Percentiles rank a stretch among this genome's conserved stretches.
Evolutionary conservation across 2,329 filamentous ascomycete species (phyloP).

Genomic region (Lachnellula subtilissima): DNA sequence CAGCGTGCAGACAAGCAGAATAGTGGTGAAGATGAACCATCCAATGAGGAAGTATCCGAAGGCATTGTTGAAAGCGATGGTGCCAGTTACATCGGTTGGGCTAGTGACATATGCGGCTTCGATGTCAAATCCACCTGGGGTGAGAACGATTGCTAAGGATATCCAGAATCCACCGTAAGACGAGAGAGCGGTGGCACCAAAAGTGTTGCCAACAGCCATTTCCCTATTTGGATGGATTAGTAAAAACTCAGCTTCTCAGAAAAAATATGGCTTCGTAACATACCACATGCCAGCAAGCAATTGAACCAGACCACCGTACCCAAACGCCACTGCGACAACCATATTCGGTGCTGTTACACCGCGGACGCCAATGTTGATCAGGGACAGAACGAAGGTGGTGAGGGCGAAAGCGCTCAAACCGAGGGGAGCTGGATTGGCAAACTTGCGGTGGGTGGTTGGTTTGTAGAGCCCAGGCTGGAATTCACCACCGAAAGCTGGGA

Average conservation of each 20-base stretch:
- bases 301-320: conserved; percentile 64
- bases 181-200: conserved; percentile 57
- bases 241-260: background rate
- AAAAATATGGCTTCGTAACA: conserved; percentile 9
- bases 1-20: conserved; percentile 53
- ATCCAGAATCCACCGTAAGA: conserved; percentile 63
- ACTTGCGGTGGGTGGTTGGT: conserved; percentile 45
- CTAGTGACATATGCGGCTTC: conserved; percentile 32
- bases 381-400: conserved; percentile 56
- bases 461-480: conserved; percentile 57
- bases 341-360: conserved; percentile 46
- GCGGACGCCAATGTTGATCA: conserved; percentile 50
- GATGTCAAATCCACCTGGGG: conserved; percentile 53
- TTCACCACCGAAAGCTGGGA: conserved; percentile 53
- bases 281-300: conserved; percentile 66
- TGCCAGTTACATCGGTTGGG: conserved; percentile 9
- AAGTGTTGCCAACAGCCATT: conserved; percentile 60
- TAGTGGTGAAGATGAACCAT: conserved; percentile 60
- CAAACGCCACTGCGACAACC: conserved; percentile 51
- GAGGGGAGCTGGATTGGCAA: conserved; percentile 57
- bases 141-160: conserved; percentile 51
- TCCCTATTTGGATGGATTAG: conserved; percentile 39
- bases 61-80: conserved; percentile 43
- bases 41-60: conserved; percentile 55
- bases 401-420: conserved; percentile 58